Evolutionary conservation across 306 rosid genomes (phyloP).

Genomic region (Biancaea sappan): DNA sequence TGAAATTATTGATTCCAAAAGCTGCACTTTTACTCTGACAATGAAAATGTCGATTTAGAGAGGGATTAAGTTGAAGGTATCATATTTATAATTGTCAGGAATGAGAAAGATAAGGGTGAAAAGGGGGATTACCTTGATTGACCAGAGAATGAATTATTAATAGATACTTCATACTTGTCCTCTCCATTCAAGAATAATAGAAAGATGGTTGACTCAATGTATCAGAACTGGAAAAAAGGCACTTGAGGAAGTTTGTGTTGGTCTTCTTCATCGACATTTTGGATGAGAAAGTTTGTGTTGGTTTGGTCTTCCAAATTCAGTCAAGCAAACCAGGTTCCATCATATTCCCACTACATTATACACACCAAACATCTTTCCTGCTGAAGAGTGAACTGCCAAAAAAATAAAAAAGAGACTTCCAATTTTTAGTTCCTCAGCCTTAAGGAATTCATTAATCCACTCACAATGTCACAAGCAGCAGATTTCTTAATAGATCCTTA

Average conservation of each 20-base stretch:
- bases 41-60: background rate
- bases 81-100: background rate
- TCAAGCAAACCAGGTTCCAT: no score
- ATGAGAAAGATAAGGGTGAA: background rate
- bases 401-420: background rate
- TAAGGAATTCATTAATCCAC: slow-evolving; percentile 4
- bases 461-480: background rate
- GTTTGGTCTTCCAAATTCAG: no score
- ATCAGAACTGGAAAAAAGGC: background rate
- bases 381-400: background rate
- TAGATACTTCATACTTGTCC: background rate
- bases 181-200: background rate
- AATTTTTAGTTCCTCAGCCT: background rate
- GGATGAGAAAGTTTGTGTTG: no score
- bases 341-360: background rate
- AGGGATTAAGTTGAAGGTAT: background rate
- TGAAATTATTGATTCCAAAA: slow-evolving; percentile 32
- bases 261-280: no score
- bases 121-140: background rate
- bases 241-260: no score
- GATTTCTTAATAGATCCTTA: background rate
- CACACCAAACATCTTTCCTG: background rate
- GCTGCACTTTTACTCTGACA: slow-evolving; percentile 29
- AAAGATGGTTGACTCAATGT: background rate
- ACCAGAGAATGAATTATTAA: background rate